Evolutionary conservation across 2,329 filamentous ascomycete species (phyloP).

Genomic region (Nemania sp.): DNA sequence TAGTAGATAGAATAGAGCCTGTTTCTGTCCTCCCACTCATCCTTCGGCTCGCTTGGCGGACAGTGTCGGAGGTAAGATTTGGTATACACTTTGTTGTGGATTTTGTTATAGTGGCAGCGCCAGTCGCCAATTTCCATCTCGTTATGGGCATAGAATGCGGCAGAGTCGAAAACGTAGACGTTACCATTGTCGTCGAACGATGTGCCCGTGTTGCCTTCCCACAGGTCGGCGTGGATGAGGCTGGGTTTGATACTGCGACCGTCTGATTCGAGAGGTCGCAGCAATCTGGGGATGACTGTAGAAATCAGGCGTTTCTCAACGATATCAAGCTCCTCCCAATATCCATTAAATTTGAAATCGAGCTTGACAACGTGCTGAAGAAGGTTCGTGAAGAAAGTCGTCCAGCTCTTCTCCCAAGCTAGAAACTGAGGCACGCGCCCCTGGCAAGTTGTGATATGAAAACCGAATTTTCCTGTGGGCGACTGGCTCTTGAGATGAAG

Average conservation of each 20-base stretch:
- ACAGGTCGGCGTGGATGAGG: neutral
- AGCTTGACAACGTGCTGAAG: no score
- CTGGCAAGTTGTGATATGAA: slow-evolving; percentile 8
- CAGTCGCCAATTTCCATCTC: neutral
- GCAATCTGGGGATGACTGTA: neutral
- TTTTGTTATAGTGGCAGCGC: neutral
- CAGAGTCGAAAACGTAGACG: neutral
- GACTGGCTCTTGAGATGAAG: slow-evolving; percentile 3
- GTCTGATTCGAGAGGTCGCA: neutral
- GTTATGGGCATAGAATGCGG: neutral
- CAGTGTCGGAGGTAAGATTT: no score
- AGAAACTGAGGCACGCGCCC: neutral
- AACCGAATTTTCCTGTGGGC: slow-evolving; percentile 12
- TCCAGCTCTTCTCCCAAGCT: neutral
- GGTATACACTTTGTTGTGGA: no score
- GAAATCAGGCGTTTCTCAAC: neutral
- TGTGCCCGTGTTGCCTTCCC: neutral
- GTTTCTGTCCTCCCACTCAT: no score
- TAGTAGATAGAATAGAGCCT: no score
- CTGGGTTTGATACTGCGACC: neutral
- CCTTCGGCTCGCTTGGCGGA: no score
- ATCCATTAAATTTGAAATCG: neutral
- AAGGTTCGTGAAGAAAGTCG: no score
- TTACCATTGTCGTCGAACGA: neutral
- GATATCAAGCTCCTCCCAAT: neutral